Percentiles rank a stretch among this genome's conserved stretches.
These are phyloP conservation scores for Claviceps capensis DNA, from an alignment of 2,329 filamentous ascomycete species.

Conservation along the genomic window DNA sequence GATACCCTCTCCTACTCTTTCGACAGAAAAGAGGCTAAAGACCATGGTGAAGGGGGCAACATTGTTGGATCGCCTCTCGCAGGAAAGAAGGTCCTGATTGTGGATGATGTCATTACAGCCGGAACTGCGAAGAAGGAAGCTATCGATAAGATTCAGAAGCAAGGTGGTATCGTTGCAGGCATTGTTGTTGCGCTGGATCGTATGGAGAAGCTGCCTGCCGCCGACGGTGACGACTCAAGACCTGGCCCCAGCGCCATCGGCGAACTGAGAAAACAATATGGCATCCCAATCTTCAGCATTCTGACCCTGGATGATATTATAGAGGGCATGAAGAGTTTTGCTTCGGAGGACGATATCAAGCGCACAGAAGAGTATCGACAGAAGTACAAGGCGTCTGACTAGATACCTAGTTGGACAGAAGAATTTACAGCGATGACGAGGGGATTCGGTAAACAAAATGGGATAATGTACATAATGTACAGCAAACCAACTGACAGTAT, in stretches of 20 bases:
- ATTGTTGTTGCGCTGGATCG: conserved; percentile 83
- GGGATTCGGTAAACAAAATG: background rate
- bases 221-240: conserved; percentile 52
- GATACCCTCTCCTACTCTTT: conserved; percentile 69
- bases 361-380: conserved; percentile 60
- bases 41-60: conserved; percentile 85
- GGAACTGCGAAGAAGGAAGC: conserved; percentile 90
- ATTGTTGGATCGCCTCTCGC: conserved; percentile 80
- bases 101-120: conserved; percentile 94
- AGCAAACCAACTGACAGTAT: background rate
- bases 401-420: background rate
- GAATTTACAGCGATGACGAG: background rate
- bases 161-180: conserved; percentile 74
- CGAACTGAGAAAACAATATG: conserved; percentile 69
- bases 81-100: conserved; percentile 75
- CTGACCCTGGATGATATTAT: conserved; percentile 76
- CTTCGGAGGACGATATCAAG: conserved; percentile 47
- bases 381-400: conserved; percentile 49
- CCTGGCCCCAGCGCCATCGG: conserved; percentile 70
- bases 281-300: conserved; percentile 72
- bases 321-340: conserved; percentile 48
- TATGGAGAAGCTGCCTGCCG: conserved; percentile 62
- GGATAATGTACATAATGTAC: background rate
- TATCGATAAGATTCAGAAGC: conserved; percentile 72
- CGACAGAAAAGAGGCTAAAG: conserved; percentile 93